Evolutionary conservation across 345 rosid genomes (phyloP), one percentile per base, ranked within the genome.

Genomic region (Eucalyptus cloeziana): DNA sequence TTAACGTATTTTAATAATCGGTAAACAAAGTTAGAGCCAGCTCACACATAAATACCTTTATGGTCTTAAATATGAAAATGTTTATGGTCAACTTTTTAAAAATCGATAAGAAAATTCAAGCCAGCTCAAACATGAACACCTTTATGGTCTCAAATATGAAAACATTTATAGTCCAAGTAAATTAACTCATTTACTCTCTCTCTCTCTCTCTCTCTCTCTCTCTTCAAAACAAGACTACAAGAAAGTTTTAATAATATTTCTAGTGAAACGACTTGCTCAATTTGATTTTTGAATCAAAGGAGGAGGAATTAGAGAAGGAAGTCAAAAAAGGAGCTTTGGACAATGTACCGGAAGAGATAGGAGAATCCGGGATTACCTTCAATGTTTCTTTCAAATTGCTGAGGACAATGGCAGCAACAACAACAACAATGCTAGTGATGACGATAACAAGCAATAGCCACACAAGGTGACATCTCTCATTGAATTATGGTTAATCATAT

Each of bases 381-480:
- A 91, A 86, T 88, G 90, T 79, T 94, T 95, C 89, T 95, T 95
- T 86, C 95, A 94, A 85, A 91, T 91, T 40, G 96, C 97, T 25
- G 91, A 95, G 51, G 94, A 92, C 17, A 91, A 92, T 83, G 94
- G 95, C 79, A 2, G 5, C 79, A 5, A 7, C 80, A 7, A 5
- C 80, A 69, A 69, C 80, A 51, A 51, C 3, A 51, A 51, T 51
- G 54, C 54, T 51, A 16, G 54, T 51, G 54, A 51, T 51, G 8
- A 51, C 4, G 21, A 51, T 51, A 51, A 15, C 52, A 50, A 50
- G 52, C 52, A 16, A 50, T 7, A 69, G n/a, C 93, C 93, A 16
- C 27, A 31, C 11, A 95, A 95, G 95, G 94, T 92, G 62, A 79
- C 49, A 62, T 13, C 12, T 49, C 80, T n/a, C 64, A 30, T 56